Evolutionary conservation across 305 asterid species (phyloP).

Genomic region (Fraxinus albicans): DNA sequence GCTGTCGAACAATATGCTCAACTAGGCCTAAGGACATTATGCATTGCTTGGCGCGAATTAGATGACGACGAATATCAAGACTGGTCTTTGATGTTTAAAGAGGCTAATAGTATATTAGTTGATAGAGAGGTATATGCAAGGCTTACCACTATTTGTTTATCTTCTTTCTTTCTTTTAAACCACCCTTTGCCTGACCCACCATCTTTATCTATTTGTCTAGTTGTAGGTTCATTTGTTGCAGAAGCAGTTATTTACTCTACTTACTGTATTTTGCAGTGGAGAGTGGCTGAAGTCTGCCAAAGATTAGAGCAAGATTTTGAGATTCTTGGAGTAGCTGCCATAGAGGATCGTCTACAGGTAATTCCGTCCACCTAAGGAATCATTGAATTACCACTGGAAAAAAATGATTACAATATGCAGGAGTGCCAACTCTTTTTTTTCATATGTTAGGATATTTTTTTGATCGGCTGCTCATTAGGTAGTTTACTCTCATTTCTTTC

Average conservation of each 20-base stretch:
- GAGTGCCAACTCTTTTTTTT: background rate
- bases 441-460: slow-evolving; percentile 9
- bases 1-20: slow-evolving; percentile 96
- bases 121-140: slow-evolving; percentile 80
- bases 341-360: slow-evolving; percentile 97
- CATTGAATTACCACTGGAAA: slow-evolving; percentile 13
- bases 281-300: slow-evolving; percentile 96
- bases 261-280: slow-evolving; percentile 58
- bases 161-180: slow-evolving; percentile 13
- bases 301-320: slow-evolving; percentile 81
- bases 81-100: slow-evolving; percentile 89
- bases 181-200: slow-evolving; percentile 21
- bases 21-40: slow-evolving; percentile 87
- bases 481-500: slow-evolving; percentile 18
- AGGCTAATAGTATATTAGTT: slow-evolving; percentile 84
- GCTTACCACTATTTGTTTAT: slow-evolving; percentile 8
- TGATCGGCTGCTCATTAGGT: slow-evolving; percentile 21
- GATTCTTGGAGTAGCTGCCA: slow-evolving; percentile 96
- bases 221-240: slow-evolving; percentile 20
- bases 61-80: slow-evolving; percentile 76
- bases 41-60: slow-evolving; percentile 92
- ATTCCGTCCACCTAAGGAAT: slow-evolving; percentile 23
- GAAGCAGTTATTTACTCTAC: slow-evolving; percentile 11
- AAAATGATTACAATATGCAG: slow-evolving; percentile 20
- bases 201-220: slow-evolving; percentile 8